Percentiles rank a stretch among this genome's conserved stretches.
These are phyloP conservation scores for Aspergillus homomorphus DNA, from an alignment of 495 filamentous ascomycete genomes.

Conservation along the genomic window DNA sequence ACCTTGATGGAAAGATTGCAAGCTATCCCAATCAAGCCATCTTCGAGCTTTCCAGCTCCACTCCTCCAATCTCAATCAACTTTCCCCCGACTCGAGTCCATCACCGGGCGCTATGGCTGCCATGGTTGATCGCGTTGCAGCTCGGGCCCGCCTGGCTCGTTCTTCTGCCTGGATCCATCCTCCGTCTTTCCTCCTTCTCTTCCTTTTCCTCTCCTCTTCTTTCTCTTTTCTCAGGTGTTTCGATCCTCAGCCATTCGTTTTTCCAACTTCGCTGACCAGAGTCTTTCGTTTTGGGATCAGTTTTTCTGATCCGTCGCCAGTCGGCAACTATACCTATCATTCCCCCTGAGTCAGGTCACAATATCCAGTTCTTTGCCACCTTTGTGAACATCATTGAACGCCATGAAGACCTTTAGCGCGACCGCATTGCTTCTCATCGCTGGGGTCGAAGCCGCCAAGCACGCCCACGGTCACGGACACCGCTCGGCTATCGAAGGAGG, in stretches of 20 bases:
- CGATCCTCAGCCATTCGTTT: conserved; percentile 26
- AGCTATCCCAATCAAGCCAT: neutral
- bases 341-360: neutral
- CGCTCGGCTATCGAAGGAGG: conserved; percentile 13
- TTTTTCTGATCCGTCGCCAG: neutral
- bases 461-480: conserved; percentile 34
- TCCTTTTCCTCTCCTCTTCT: conserved; percentile 18
- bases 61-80: too few relatives aligned
- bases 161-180: conserved; percentile 12
- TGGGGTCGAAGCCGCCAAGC: conserved; percentile 41
- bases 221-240: conserved; percentile 1
- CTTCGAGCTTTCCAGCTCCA: neutral
- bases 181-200: conserved; percentile 19
- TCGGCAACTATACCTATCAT: conserved; percentile 1
- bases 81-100: too few relatives aligned
- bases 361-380: conserved; percentile 14
- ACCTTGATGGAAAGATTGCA: too few relatives aligned
- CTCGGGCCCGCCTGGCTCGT: conserved; percentile 21
- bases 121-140: conserved; percentile 15
- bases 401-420: conserved; percentile 38
- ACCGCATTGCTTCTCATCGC: conserved; percentile 60
- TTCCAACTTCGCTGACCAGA: conserved; percentile 12
- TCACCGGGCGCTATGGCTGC: conserved; percentile 11
- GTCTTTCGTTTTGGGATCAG: conserved; percentile 17
- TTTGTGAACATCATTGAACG: conserved; percentile 21